Percentiles rank a stretch among this genome's conserved stretches.
These are phyloP conservation scores for Colletotrichum salicis DNA, from an alignment of 2,329 filamentous ascomycete genomes.

Conservation along the genomic window DNA sequence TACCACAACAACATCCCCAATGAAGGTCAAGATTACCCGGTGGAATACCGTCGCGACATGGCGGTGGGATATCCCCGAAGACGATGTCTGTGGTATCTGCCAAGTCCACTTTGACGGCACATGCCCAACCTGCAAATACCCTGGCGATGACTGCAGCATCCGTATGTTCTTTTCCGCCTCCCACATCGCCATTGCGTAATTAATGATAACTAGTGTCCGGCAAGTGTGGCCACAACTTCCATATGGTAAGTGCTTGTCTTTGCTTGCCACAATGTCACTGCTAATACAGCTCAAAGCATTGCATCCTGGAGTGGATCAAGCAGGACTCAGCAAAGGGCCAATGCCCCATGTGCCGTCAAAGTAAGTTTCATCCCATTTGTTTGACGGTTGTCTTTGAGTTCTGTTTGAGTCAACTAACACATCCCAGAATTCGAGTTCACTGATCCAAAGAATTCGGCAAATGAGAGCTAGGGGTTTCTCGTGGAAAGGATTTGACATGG, in stretches of 20 bases:
- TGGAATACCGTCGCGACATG: constrained; percentile 97
- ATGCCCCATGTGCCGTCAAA: constrained; percentile 97
- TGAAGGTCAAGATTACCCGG: constrained; percentile 95
- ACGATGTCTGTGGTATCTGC: constrained; percentile 98
- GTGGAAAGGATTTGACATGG: constrained; percentile 25
- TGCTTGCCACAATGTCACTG: background rate
- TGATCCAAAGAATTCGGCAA: constrained; percentile 47
- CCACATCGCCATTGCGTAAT: background rate
- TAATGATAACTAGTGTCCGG: constrained; percentile 76
- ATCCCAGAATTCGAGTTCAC: constrained; percentile 54
- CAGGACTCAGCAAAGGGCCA: constrained; percentile 93
- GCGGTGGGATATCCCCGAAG: constrained; percentile 97
- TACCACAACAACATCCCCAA: constrained; percentile 48
- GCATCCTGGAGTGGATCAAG: constrained; percentile 94
- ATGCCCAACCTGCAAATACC: constrained; percentile 97
- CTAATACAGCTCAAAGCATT: constrained; percentile 72
- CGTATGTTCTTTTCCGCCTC: constrained; percentile 63
- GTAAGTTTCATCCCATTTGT: constrained; percentile 58
- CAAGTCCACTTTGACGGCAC: constrained; percentile 98
- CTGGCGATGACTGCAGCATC: constrained; percentile 93
- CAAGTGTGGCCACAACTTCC: constrained; percentile 97
- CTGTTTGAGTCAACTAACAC: background rate
- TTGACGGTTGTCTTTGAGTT: background rate
- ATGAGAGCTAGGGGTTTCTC: constrained; percentile 35
- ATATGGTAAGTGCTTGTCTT: constrained; percentile 74